Conservation (phyloP, 768 basidiomycete species). For the Trametes punicea region DNA sequence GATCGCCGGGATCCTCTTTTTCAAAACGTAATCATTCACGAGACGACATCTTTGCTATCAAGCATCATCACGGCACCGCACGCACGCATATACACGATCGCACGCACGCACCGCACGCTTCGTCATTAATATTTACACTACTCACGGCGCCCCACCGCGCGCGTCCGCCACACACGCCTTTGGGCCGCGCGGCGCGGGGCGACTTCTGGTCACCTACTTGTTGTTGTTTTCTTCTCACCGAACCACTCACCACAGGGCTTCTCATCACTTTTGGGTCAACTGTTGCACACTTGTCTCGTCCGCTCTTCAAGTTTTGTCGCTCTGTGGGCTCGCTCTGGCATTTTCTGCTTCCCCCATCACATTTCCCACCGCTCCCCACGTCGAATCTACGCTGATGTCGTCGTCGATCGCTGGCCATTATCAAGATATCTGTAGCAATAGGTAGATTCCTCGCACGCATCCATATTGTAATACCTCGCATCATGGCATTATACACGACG, state of each 20-base stretch:
- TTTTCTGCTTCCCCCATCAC: slow-evolving; percentile 4
- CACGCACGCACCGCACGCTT: slow-evolving; percentile 20
- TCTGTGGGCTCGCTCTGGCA: slow-evolving; percentile 18
- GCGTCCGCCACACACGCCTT: slow-evolving; percentile 17
- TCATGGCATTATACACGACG: slow-evolving; percentile 27
- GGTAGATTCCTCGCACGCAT: slow-evolving; percentile 16
- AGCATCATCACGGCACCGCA: slow-evolving; percentile 23
- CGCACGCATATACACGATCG: slow-evolving; percentile 25
- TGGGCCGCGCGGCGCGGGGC: slow-evolving; percentile 13
- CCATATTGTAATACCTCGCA: slow-evolving; percentile 25
- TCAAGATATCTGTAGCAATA: slow-evolving; percentile 21
- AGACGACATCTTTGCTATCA: slow-evolving; percentile 16
- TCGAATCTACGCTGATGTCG: slow-evolving; percentile 11
- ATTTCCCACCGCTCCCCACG: not conserved
- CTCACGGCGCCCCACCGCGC: slow-evolving; percentile 18
- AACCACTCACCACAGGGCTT: slow-evolving; percentile 8
- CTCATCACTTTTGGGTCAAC: slow-evolving; percentile 12
- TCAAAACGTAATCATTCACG: slow-evolving; percentile 17
- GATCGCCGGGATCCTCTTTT: not conserved
- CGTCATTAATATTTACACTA: slow-evolving; percentile 19
- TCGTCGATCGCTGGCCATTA: slow-evolving; percentile 9
- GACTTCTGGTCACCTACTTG: not conserved
- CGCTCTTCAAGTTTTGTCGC: slow-evolving; percentile 15
- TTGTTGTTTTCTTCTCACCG: not conserved
- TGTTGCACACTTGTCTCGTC: slow-evolving; percentile 16